Conservation (phyloP, 2,329 filamentous ascomycete species). For the Verticillium longisporum region DNA sequence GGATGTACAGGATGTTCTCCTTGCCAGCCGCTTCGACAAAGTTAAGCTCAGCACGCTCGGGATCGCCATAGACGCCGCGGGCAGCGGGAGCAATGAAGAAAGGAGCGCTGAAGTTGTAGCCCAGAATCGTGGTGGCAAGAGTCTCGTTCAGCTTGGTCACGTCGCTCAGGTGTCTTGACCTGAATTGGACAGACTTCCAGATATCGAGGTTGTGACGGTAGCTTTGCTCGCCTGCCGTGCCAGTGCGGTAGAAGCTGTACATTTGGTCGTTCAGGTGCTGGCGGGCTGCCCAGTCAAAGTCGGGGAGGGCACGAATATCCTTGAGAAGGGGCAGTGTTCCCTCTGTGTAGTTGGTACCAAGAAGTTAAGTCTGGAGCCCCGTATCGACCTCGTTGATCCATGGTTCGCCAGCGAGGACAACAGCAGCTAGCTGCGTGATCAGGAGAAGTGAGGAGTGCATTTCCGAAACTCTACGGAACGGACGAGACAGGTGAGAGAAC, state of each 20-base stretch:
- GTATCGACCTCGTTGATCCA: slow-evolving; percentile 29
- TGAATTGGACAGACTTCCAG: slow-evolving; percentile 35
- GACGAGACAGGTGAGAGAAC: background rate
- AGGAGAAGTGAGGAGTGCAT: background rate
- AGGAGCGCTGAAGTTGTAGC: slow-evolving; percentile 38
- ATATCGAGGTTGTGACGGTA: slow-evolving; percentile 46
- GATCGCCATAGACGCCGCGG: slow-evolving; percentile 33
- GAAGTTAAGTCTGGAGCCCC: slow-evolving; percentile 20
- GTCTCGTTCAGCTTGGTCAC: slow-evolving; percentile 27
- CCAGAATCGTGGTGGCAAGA: slow-evolving; percentile 32
- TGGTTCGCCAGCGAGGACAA: slow-evolving; percentile 19
- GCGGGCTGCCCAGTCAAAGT: slow-evolving; percentile 42
- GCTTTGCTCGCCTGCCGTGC: slow-evolving; percentile 38
- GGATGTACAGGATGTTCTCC: slow-evolving; percentile 36
- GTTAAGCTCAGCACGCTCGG: slow-evolving; percentile 35
- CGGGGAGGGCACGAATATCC: slow-evolving; percentile 35
- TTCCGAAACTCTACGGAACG: background rate
- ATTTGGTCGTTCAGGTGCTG: slow-evolving; percentile 30
- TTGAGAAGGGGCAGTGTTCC: slow-evolving; percentile 29
- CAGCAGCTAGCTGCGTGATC: slow-evolving; percentile 13
- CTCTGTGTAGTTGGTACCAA: slow-evolving; percentile 18
- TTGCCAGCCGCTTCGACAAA: slow-evolving; percentile 36
- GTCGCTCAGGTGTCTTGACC: slow-evolving; percentile 32
- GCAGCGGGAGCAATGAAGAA: slow-evolving; percentile 43
- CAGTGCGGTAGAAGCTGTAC: slow-evolving; percentile 43